A percentile compares a stretch with the other conserved stretches of the same genome.
These are phyloP conservation scores for Platanus orientalis DNA, from an alignment of 164 flowering plant species.

Conservation along the genomic window DNA sequence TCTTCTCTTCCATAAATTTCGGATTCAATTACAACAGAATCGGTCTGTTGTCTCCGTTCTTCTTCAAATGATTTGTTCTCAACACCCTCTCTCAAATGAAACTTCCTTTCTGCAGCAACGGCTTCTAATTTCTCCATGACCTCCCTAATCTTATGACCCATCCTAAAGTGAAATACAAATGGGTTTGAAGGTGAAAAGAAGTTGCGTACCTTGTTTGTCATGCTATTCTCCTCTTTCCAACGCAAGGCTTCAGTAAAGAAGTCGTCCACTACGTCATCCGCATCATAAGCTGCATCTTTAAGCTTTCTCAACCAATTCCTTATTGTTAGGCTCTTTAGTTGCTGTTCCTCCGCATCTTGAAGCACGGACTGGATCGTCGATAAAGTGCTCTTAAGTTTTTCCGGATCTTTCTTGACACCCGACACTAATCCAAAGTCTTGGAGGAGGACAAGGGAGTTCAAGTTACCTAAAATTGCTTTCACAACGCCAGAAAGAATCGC, in stretches of 20 bases:
- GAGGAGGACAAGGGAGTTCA: too few relatives aligned
- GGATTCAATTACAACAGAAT: too few relatives aligned
- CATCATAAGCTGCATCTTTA: neutral
- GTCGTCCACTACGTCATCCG: neutral
- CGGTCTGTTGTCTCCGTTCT: too few relatives aligned
- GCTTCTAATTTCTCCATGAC: neutral
- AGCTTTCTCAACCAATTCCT: neutral
- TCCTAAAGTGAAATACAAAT: neutral
- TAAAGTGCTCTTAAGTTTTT: neutral
- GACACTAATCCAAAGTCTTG: too few relatives aligned
- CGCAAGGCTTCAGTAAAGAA: too few relatives aligned
- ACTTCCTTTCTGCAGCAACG: neutral
- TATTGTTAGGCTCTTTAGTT: neutral
- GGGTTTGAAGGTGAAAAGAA: conserved; percentile 1
- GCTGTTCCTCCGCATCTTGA: neutral
- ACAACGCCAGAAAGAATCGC: too few relatives aligned
- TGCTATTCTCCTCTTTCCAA: too few relatives aligned
- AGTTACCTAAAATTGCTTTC: too few relatives aligned
- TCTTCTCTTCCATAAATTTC: too few relatives aligned
- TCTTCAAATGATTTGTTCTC: too few relatives aligned
- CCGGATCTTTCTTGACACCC: neutral
- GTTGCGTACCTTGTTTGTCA: neutral
- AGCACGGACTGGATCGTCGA: too few relatives aligned
- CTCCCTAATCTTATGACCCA: neutral
- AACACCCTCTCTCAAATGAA: too few relatives aligned